Base-by-base conservation (phyloP, 108 stramenopile species). In the Skeletonema menzelii region DNA sequence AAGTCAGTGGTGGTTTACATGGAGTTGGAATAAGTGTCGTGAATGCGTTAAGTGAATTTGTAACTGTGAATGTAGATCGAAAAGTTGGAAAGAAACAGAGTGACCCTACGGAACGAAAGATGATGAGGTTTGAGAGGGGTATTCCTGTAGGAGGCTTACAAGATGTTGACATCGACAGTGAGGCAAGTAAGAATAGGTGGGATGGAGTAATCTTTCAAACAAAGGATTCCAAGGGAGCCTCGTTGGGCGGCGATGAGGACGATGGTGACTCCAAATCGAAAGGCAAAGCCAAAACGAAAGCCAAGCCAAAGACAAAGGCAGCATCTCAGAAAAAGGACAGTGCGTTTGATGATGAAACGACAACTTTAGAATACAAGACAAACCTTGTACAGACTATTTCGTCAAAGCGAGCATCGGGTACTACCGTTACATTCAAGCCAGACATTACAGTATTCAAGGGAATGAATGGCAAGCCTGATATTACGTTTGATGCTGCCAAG, bases 1-100 rank as follows among this genome's bases (percentile, higher is more conserved):
- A 97, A 75, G 96, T 96, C 19, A 85, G 83, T 27, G 97, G 97
- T 11, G 97, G 97, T 10, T 72, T 98, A 64, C 97, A 98, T 76
- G 97, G 97, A 38, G 97, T 98, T 15, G 97, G 97, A n/a, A 92
- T 98, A 38, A 87, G 84, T 56, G 97, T 98, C 8, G 97, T 98
- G 8, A 98, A 98, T 85, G 97, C 97, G 11, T 72, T 98, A 57
- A 91, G 90, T 47, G 80, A 90, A 64, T 84, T 64, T 63, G 91
- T 97, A 14, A 77, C 86, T 46, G 95, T 97, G 12, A 56, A 70
- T 31, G 97, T 97, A 4, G 75, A 89, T 67, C 83, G 95, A 63
- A 80, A 84, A 37, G 83, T 30, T 27, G 73, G 31, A 60, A 79
- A 49, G 67, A 68, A 53, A 67, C 86, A 72, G 20, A 65, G 10